Base-by-base conservation (phyloP, 2,329 filamentous ascomycete genomes). In the Neonectria magnoliae region DNA sequence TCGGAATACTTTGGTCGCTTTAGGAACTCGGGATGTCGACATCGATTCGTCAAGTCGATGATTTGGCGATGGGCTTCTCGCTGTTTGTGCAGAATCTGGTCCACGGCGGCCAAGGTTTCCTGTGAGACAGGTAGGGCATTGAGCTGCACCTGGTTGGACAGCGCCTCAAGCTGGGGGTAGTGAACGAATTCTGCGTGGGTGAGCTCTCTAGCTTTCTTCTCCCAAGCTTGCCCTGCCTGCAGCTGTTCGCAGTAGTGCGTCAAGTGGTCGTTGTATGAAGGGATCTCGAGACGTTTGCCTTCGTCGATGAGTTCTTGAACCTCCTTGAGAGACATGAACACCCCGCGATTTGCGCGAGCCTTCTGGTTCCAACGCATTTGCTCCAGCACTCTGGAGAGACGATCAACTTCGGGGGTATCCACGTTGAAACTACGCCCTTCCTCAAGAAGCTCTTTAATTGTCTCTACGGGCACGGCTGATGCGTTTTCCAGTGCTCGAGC, bases 61-160 rank as follows among this genome's bases (percentile, higher is more conserved):
- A 99, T 97, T 73, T 94, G 91, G 16, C 92, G 91, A 75, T 98
- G 94, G 1, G 94, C 94, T 76, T 98, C 96, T 20, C 96, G 91
- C 77, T 99, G 96, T 80, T 98, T 98, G 78, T 94, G 94, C 62
- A 99, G 83, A 60, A 98, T 98, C 53, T 93, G 91, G 73, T 99
- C 96, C 27, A 99, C 93, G 9, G 89, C 87, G 8, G 89, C 87
- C 25, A 97, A 84, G 0, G 94, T 98, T 36, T 94, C 91, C 4
- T 89, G 83, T 1, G 92, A 92, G 20, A 98, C 94, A 0, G 96
- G 95, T 18, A 98, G 84, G 5, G 86, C 86, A 36, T 89, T 86
- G 29, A 77, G 84, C 62, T 85, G 82, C 1, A 94, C 94, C 80
- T 98, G 95, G 54, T 89, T 88, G 1, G 94, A 97, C 6, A 99